Base-by-base conservation (phyloP, 257 asterid genomes). In the Solanum bulbocastanum region DNA sequence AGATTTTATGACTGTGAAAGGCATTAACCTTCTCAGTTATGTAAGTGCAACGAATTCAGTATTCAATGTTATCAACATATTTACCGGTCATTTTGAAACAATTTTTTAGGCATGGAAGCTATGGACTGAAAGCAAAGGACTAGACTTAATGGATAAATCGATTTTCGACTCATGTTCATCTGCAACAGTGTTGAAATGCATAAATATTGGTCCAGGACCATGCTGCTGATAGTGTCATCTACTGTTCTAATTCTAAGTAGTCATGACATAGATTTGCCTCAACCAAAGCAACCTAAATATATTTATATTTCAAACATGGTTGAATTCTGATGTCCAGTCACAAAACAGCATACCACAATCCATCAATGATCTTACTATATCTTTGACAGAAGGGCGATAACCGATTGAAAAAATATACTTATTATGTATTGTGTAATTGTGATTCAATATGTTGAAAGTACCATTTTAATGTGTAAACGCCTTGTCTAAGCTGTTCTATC, bases 21-120 rank as follows among this genome's bases (percentile, higher is more conserved):
- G 30, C 69, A 62, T 62, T 39, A 62, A 62, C 69, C 69, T 62
- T 62, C 69, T 62, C 30, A 62, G 69, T 4, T 23, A 60, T 23
- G 30, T 60, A 60, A 60, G 32, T 62, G 30, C 30, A 23, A 62
- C 0, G 4, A 52, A 6, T 52, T 52, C 62, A 52, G 23, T 5
- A 52, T 16, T 52, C 62, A 52, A 52, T 52, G 60, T 52, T 52
- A 60, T 23, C 30, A 23, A 10, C 1, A 18, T 68, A 13, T 68
- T 27, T 52, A 52, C 62, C 23, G 3, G 2, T 6, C 74, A 22
- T 37, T 68, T 23, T 35, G 27, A 23, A 71, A 3, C 20, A 6
- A 27, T 86, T 89, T 69, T 92, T 62, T 92, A 94, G 98, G 95
- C 93, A 66, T 92, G 97, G 95, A 91, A 90, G 81, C 27, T 94